Evolutionary conservation across 306 rosid species (phyloP).

Genomic region (Prunus kanzakura): DNA sequence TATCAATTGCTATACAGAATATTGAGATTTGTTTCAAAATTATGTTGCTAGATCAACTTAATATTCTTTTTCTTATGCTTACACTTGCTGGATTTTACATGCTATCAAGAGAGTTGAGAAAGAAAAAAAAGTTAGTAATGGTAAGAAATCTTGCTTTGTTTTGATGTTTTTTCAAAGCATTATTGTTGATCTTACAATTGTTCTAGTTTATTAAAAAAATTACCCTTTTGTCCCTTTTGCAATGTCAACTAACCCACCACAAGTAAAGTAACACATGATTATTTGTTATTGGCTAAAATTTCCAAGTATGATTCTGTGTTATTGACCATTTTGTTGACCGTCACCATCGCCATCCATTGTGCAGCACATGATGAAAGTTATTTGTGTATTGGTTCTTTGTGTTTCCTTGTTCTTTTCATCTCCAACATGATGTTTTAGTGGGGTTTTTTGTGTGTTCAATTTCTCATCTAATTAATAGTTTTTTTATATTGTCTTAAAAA

Average conservation of each 20-base stretch:
- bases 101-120: too few relatives aligned
- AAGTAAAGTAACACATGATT: background rate
- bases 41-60: too few relatives aligned
- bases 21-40: too few relatives aligned
- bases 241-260: slow-evolving; percentile 10
- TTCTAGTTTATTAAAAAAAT: background rate
- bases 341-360: slow-evolving; percentile 14
- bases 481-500: background rate
- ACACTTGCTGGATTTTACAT: too few relatives aligned
- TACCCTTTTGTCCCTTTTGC: background rate
- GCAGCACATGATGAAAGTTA: background rate
- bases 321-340: slow-evolving; percentile 25
- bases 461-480: background rate
- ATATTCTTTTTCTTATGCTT: too few relatives aligned
- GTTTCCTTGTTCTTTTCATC: background rate
- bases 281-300: background rate
- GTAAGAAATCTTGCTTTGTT: background rate
- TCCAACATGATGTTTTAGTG: background rate
- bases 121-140: background rate
- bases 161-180: background rate
- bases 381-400: background rate
- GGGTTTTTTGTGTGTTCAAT: background rate
- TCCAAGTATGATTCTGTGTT: slow-evolving; percentile 14
- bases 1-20: too few relatives aligned
- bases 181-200: background rate